Evolutionary conservation across 1,284 basidiomycete genomes (phyloP), one percentile per base, ranked within the genome.

Genomic region (Ceraceosorus bombacis): DNA sequence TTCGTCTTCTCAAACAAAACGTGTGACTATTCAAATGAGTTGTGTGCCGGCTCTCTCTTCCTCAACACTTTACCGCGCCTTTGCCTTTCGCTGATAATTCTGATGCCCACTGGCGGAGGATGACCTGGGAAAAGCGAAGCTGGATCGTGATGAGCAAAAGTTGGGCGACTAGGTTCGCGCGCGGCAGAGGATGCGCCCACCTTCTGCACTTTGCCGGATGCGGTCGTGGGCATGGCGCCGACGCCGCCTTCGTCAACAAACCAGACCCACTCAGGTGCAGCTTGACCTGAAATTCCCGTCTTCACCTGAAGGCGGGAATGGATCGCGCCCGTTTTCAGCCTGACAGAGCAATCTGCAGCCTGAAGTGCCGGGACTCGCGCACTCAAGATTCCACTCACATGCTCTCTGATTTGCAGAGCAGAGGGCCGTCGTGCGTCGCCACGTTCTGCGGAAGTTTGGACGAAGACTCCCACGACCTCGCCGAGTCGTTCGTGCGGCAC

Each of bases 151-250:
- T 51, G 46, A 17, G 15, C 15, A 15, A 43, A 46, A 27, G 41
- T 17, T 37, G 41, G 38, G 43, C n/a, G 13, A 56, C 54, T 54
- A 50, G 46, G 49, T 51, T 60, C 58, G 61, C 49, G 54, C 15
- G 49, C 41, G 50, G 53, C 57, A 60, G 37, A 54, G 17, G 3
- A 40, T 17, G 7, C n/a, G 60, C 63, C 51, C 54, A 89, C 87
- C 79, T 91, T 91, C 85, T 85, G 84, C 46, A 92, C 85, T 78
- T 92, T 92, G 50, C 89, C 89, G 67, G 88, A 90, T 15, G 86
- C 88, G 5, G 89, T 92, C 81, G 88, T 90, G 0, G 89, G 89
- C 9, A 90, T 77, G 64, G 88, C 86, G 6, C 81, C 79, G 5
- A 79, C 78, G 5, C 82, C 84, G 37, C 86, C 84, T 69, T 88